phyloP scores from a whole-genome alignment of 2,329 filamentous ascomycete species.

The Purpureocillium takamizusanense region DNA sequence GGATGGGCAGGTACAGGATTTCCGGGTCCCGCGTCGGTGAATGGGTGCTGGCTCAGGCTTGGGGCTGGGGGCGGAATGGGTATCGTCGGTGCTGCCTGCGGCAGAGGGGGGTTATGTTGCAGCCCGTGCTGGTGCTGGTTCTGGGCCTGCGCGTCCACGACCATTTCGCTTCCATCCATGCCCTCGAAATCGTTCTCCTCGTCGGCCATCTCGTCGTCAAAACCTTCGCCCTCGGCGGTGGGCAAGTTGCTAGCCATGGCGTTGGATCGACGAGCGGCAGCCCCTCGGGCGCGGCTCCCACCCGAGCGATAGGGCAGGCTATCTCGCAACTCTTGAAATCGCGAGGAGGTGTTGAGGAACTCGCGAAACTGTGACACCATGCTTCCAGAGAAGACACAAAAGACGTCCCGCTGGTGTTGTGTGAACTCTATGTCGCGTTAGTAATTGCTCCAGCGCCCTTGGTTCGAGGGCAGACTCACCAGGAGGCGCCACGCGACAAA shows the following conservation, averaged over 20 bases:
- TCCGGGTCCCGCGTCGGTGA: constrained; percentile 8
- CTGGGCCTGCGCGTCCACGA: constrained; percentile 21
- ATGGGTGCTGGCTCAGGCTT: constrained; percentile 13
- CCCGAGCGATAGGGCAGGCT: constrained; percentile 11
- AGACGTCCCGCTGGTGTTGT: constrained; percentile 87
- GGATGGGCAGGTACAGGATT: constrained; percentile 3
- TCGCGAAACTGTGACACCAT: constrained; percentile 71
- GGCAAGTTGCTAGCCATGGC: constrained; percentile 11
- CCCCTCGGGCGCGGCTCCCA: constrained; percentile 6
- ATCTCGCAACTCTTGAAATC: constrained; percentile 36
- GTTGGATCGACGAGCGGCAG: constrained; percentile 7
- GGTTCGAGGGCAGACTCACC: constrained; percentile 36
- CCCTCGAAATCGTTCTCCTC: constrained; percentile 36
- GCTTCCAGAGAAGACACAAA: constrained; percentile 91
- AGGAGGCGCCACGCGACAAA: constrained; percentile 75
- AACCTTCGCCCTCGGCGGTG: constrained; percentile 21
- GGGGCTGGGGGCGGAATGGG: constrained; percentile 18
- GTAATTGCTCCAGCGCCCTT: too few relatives aligned
- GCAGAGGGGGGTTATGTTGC: neutral
- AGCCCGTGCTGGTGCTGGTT: constrained; percentile 11
- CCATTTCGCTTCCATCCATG: constrained; percentile 29
- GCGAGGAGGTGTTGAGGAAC: constrained; percentile 56
- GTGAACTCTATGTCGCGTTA: constrained; percentile 63
- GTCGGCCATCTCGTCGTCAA: constrained; percentile 33
- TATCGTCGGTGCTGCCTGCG: constrained; percentile 12